Base-by-base conservation (phyloP, 2,329 filamentous ascomycete species). In the Ceratocystis ficicola region DNA sequence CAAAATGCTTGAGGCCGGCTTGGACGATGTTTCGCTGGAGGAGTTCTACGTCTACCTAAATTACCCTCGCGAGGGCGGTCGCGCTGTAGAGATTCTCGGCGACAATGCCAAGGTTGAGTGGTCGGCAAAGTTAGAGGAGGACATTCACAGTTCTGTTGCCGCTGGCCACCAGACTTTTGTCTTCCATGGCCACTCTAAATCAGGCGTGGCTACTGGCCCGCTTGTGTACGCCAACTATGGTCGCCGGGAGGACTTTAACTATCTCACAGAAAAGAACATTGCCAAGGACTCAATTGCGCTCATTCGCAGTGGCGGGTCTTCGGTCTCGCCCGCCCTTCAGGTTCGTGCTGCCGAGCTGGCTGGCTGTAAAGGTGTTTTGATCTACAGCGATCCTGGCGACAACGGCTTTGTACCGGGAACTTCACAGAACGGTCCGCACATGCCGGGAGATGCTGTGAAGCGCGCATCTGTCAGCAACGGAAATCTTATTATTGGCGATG, bases 171-270 rank as follows among this genome's bases (percentile, higher is more conserved):
- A 93, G 75, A 92, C 90, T 0, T 81, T 83, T 61, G 86, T 84
- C 6, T 99, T 96, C 73, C 93, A 97, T 73, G 94, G 90, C 1
- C 86, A 94, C 73, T 96, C 92, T 20, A 91, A 89, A 73, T 83
- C 87, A 0, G 94, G 92, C 55, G 88, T 94, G 71, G 91, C 93
- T 46, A 88, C 83, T 30, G 94, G 94, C 0, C 92, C 88, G 22
- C 75, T 97, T 57, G 83, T 99, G 1, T 99, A 96, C 74, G 93
- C 88, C 64, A 96, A 97, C 75, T 95, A 92, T 72, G 95, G 94
- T 12, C 88, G 89, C 55, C 82, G 85, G 63, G 85, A 89, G 55
- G 94, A 99, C 73, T 97, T 95, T 73, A 80, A 88, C 72, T 77
- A 76, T 65, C 77, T 99, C 32, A 78, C 82, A 67, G 85, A 91